Evolutionary conservation across 148 eudicot genomes (phyloP), one percentile per base, ranked within the genome.

Genomic region (Vaccinium vitisidaea): DNA sequence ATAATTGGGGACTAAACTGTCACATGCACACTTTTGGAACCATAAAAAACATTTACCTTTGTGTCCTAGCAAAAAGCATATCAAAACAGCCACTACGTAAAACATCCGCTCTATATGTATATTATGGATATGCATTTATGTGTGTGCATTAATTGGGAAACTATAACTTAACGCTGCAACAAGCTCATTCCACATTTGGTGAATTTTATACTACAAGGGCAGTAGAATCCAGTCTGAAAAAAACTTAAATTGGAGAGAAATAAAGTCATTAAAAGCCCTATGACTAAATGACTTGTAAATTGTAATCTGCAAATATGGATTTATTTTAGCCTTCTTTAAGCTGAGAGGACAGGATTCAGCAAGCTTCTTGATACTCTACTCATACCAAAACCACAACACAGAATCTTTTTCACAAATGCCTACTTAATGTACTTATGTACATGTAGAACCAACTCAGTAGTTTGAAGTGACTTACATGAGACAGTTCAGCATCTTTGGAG

Each of bases 401-500:
- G 18, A 58, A 43, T 23, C 5, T 30, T 18, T 48, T 6, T 50
- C 50, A 49, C 16, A 61, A 21, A 30, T 30, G 46, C 48, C 50
- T n/a, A 48, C 5, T 43, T 39, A 21, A 25, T 14, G 25, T 14
- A 55, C 23, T 55, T 25, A 21, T 36, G 39, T 36, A 36, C 39
- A 36, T 2, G 39, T 36, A 67, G 12, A 55, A 63, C 30, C 27
- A 46, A 70, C 70, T 54, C 81, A 84, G 46, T 58, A 90, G 39
- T 77, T 14, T 6, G 49, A 11, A 80, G 53, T 5, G 88, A 94
- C 99, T 92, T 93, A 97, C 99, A 97, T 97, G 84, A 97, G 93
- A 92, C 98, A 95, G 86, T 97, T 97, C 87, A 97, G 85, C 99
- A 97, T 95, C 93, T 97, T 97, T 30, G 98, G 99, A 80, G 99